Percentiles rank a stretch among this genome's conserved stretches.
phyloP scores from a whole-genome alignment of 768 basidiomycete genomes.

The Fomitopsis serialis region DNA sequence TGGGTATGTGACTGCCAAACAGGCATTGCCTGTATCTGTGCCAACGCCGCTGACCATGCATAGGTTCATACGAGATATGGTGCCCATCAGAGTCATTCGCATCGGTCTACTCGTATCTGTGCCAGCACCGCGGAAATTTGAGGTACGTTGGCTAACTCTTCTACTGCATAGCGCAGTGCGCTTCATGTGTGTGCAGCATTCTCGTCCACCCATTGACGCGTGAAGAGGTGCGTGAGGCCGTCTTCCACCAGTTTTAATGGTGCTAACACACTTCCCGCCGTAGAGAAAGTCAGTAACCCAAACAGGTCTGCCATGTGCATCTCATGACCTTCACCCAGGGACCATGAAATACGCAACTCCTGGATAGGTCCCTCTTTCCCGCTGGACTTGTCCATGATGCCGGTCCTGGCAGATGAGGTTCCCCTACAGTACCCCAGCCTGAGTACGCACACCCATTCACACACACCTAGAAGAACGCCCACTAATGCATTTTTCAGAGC shows the following conservation, averaged over 20 bases:
- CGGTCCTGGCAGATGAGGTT: slow-evolving; percentile 44
- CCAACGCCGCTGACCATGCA: too few relatives aligned
- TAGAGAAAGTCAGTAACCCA: slow-evolving; percentile 45
- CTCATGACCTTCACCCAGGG: slow-evolving; percentile 31
- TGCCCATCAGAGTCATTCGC: slow-evolving; percentile 69
- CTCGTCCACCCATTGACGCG: slow-evolving; percentile 71
- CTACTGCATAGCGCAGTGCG: not conserved
- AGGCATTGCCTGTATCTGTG: not conserved
- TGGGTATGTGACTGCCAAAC: slow-evolving; percentile 39
- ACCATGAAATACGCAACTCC: slow-evolving; percentile 63
- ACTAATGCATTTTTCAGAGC: slow-evolving; percentile 32
- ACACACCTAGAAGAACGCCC: not conserved
- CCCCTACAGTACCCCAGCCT: slow-evolving; percentile 61
- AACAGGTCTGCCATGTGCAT: too few relatives aligned
- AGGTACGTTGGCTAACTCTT: slow-evolving; percentile 38
- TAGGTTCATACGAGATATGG: slow-evolving; percentile 83
- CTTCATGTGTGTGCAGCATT: slow-evolving; percentile 37
- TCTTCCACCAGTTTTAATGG: too few relatives aligned
- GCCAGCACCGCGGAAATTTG: slow-evolving; percentile 57
- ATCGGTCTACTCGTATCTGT: slow-evolving; percentile 73
- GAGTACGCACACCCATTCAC: slow-evolving; percentile 7
- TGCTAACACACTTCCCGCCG: not conserved
- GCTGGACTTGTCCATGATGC: slow-evolving; percentile 55
- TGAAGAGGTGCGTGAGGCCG: slow-evolving; percentile 50
- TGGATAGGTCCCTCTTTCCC: slow-evolving; percentile 75